Conservation (phyloP, 2,329 filamentous ascomycete species). For the Microdochium bolleyi region DNA sequence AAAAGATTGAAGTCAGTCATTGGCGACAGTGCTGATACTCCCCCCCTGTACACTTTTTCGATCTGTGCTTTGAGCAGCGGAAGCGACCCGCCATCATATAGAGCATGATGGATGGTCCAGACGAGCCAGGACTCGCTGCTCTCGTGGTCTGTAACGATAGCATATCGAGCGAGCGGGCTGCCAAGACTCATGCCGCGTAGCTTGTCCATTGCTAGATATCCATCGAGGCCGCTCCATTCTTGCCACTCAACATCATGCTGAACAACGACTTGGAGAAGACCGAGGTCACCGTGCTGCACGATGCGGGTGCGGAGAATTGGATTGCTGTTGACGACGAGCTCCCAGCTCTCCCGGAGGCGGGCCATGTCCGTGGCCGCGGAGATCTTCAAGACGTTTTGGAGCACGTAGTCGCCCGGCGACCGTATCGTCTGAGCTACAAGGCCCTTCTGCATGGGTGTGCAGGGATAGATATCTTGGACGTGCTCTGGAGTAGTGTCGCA, state of each 20-base stretch:
- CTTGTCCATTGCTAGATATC: neutral
- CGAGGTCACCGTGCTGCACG: slow-evolving; percentile 1
- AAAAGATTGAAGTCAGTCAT: slow-evolving; percentile 1
- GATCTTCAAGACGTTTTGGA: slow-evolving; percentile 7
- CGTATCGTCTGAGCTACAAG: slow-evolving; percentile 16
- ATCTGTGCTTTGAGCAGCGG: neutral
- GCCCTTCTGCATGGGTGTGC: slow-evolving; percentile 17
- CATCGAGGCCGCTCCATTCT: neutral
- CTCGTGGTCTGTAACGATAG: neutral
- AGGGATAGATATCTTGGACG: slow-evolving; percentile 17
- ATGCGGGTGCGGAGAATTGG: slow-evolving; percentile 13
- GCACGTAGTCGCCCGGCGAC: slow-evolving; percentile 16
- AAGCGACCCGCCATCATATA: neutral
- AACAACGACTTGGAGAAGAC: slow-evolving; percentile 1
- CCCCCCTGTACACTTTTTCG: neutral
- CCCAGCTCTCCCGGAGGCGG: slow-evolving; percentile 7
- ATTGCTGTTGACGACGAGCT: neutral
- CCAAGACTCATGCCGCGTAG: neutral
- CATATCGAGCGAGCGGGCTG: neutral
- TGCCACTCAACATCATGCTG: neutral
- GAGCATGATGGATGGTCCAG: neutral
- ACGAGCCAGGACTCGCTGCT: neutral
- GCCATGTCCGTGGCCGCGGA: slow-evolving; percentile 1
- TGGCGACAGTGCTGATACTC: neutral
- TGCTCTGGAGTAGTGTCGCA: slow-evolving; percentile 3